Evolutionary conservation across 192 early-diverging fungal species (phyloP).

Genomic region (Umbelopsis sp.): DNA sequence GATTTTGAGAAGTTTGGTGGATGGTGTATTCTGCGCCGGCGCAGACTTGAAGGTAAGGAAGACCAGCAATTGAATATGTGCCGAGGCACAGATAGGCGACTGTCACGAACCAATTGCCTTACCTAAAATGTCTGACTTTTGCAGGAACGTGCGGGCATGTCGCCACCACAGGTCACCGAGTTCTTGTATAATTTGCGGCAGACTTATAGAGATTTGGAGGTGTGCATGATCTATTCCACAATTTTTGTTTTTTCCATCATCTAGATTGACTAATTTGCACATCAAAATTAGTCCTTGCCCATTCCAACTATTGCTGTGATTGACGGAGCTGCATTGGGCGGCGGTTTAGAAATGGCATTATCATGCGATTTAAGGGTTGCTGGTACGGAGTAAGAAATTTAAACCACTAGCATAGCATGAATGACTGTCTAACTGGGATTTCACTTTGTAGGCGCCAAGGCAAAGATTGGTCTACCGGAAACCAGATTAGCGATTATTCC

Average conservation of each 20-base stretch:
- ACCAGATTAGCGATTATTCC: conserved; percentile 95
- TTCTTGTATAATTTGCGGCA: conserved; percentile 81
- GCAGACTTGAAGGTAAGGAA: conserved; percentile 85
- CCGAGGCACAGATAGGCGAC: neutral
- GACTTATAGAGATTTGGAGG: conserved; percentile 82
- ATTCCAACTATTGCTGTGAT: conserved; percentile 93
- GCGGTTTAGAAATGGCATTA: conserved; percentile 89
- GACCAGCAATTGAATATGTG: neutral
- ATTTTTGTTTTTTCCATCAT: too few species aligned
- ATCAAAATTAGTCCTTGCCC: conserved; percentile 62
- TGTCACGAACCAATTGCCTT: neutral
- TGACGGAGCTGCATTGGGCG: conserved; percentile 92
- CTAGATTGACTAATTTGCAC: neutral
- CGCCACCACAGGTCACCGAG: conserved; percentile 68
- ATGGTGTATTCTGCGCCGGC: conserved; percentile 90
- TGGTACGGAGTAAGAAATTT: conserved; percentile 45
- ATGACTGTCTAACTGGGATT: neutral
- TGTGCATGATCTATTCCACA: conserved; percentile 18
- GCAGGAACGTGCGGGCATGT: conserved; percentile 84
- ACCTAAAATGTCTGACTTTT: neutral
- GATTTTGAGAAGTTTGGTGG: conserved; percentile 75
- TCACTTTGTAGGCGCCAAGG: conserved; percentile 44
- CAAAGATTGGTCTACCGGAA: conserved; percentile 88
- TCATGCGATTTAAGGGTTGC: conserved; percentile 89
- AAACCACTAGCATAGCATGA: neutral